Percentiles rank a stretch among this genome's conserved stretches.
These are phyloP conservation scores for Phytophthora sp. DNA, from an alignment of 352 stramenopile genomes.

Conservation along the genomic window DNA sequence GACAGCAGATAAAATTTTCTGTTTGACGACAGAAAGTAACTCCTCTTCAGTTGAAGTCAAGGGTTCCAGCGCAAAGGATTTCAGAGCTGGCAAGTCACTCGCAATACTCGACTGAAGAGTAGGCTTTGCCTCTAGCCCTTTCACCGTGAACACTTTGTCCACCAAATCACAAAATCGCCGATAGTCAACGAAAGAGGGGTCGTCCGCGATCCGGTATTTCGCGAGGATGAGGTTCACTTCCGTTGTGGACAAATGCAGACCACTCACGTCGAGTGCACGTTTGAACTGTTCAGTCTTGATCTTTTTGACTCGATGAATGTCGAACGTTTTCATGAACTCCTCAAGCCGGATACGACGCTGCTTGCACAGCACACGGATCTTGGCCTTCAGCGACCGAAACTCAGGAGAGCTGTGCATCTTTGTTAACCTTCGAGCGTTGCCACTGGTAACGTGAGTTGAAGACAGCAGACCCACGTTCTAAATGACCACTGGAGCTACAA, in stretches of 20 bases:
- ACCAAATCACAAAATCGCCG: conserved; percentile 85
- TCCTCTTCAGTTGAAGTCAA: conserved; percentile 43
- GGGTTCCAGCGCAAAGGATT: conserved; percentile 40
- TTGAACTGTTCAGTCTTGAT: conserved; percentile 85
- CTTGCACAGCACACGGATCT: conserved; percentile 81
- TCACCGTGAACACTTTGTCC: conserved; percentile 85
- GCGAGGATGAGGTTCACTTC: conserved; percentile 65
- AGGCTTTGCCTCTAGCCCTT: conserved; percentile 74
- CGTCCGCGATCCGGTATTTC: conserved; percentile 72
- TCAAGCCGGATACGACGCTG: conserved; percentile 82
- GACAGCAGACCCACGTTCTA: no score
- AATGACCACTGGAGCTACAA: no score
- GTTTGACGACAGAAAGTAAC: conserved; percentile 46
- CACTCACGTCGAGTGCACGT: conserved; percentile 78
- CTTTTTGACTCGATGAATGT: conserved; percentile 85
- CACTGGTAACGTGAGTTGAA: no score
- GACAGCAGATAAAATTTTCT: conserved; percentile 66
- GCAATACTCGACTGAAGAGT: conserved; percentile 33
- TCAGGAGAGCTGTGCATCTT: conserved; percentile 75
- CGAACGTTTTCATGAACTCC: conserved; percentile 91
- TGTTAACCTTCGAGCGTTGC: not conserved
- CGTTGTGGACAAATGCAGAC: conserved; percentile 54
- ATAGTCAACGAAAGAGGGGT: conserved; percentile 78
- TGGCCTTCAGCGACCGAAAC: conserved; percentile 83
- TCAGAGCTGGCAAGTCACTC: conserved; percentile 30